Conservation (phyloP, 345 rosid genomes). For the Iberis pinnata region DNA sequence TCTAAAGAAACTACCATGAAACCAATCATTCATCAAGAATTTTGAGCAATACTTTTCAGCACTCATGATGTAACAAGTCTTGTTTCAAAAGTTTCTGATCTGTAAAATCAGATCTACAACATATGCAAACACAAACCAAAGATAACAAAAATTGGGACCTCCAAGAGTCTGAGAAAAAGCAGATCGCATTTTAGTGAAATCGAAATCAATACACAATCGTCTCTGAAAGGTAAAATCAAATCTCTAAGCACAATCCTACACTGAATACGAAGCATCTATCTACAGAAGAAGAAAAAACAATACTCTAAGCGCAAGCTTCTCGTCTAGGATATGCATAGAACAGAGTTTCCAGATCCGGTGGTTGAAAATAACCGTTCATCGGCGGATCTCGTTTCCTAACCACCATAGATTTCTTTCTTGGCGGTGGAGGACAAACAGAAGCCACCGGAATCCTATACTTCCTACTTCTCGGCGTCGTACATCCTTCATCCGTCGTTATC, state of each 20-base stretch:
- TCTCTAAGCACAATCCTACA: slow-evolving; percentile 14
- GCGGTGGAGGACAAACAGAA: slow-evolving; percentile 55
- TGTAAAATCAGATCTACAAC: too few relatives aligned
- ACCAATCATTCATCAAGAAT: slow-evolving; percentile 88
- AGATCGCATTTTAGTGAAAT: not conserved
- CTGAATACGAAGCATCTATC: slow-evolving; percentile 22
- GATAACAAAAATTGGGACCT: not conserved
- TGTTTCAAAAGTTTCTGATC: too few relatives aligned
- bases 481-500: slow-evolving; percentile 35
- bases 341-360: slow-evolving; percentile 63
- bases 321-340: slow-evolving; percentile 35
- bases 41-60: slow-evolving; percentile 74
- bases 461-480: slow-evolving; percentile 50
- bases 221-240: not conserved
- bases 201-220: slow-evolving; percentile 2
- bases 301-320: slow-evolving; percentile 39
- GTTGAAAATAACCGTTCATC: slow-evolving; percentile 53
- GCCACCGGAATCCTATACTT: slow-evolving; percentile 43
- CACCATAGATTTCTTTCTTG: slow-evolving; percentile 42
- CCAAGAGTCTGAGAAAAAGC: too few relatives aligned
- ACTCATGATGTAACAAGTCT: slow-evolving; percentile 57
- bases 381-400: slow-evolving; percentile 47
- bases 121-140: too few relatives aligned
- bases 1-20: slow-evolving; percentile 20
- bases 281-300: not conserved